Evolutionary conservation across 1,139 yeast genomes (phyloP).

Genomic region (Pichia sp.): DNA sequence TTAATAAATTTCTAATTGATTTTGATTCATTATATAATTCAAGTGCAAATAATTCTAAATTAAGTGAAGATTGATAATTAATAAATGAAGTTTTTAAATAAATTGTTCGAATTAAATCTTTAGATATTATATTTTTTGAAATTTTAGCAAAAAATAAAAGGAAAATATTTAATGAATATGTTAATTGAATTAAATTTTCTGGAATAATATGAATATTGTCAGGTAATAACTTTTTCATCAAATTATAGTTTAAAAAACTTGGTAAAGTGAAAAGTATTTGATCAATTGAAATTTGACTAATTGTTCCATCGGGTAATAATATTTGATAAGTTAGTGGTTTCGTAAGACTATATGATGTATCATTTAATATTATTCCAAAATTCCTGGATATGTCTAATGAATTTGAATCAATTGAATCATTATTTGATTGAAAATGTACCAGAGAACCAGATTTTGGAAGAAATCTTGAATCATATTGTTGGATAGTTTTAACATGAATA

Average conservation of each 20-base stretch:
- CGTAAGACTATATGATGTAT: conserved; percentile 12
- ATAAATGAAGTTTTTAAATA: conserved; percentile 10
- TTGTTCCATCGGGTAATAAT: conserved; percentile 16
- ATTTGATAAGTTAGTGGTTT: conserved; percentile 8
- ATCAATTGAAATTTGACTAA: conserved; percentile 8
- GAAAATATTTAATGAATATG: conserved; percentile 13
- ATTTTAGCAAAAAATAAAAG: conserved; percentile 5
- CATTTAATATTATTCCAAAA: conserved; percentile 16
- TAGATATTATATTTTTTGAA: conserved; percentile 5
- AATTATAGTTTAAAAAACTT: conserved; percentile 12
- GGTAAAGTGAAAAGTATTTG: conserved; percentile 17
- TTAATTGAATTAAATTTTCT: conserved; percentile 1
- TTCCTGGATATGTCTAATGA: not conserved
- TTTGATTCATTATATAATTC: conserved; percentile 8
- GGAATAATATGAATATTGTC: not conserved
- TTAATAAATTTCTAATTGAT: conserved; percentile 8
- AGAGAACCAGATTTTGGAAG: conserved; percentile 16
- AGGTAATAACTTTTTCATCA: not conserved
- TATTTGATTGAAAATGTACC: conserved; percentile 10
- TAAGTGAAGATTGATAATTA: conserved; percentile 15
- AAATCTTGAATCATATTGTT: not conserved
- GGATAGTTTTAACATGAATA: conserved; percentile 1
- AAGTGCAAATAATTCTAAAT: conserved; percentile 6
- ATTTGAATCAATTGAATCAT: not conserved
- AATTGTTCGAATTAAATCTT: conserved; percentile 9